Evolutionary conservation across 2,329 filamentous ascomycete species (phyloP), one percentile per base, ranked within the genome.

Genomic region (Elsinoe batatas): DNA sequence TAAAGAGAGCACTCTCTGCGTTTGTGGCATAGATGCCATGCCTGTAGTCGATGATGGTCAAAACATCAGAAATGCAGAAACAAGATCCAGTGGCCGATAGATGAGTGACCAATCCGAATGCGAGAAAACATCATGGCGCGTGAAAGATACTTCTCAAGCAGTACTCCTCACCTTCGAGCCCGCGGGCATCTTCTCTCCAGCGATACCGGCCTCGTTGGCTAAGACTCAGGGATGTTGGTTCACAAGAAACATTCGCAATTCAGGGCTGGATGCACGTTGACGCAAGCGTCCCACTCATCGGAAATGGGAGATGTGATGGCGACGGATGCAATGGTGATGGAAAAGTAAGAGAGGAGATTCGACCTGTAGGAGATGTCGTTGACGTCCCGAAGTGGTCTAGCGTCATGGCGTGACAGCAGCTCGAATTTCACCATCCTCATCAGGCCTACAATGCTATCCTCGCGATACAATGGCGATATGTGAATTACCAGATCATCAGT

Each of bases 371-470:
- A 7, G 33, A 37, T 37, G 47, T 35, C 32, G 47, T 20, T 51
- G 32, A 18, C 12, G n/a, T 32, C 32, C 18, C 15, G 12, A 38
- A 51, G 36, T 5, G 32, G 47, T 10, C n/a, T 37, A 51, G 47
- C 47, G 47, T 51, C 47, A 51, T 51, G 47, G 35, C 47, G 47
- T 38, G 47, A 51, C 26, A 18, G 47, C 18, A 35, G 20, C 30
- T 49, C 33, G 26, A 33, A 49, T 49, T 15, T 49, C 44, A 35
- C 44, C 44, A 49, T 49, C 44, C 44, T 49, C 44, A 49, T 20
- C 44, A 35, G 6, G 5, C 26, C 10, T 13, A 20, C 12, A 17
- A 33, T 15, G 10, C 7, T 33, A 22, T 20, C 5, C 15, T 33
- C 8, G 7, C n/a, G 17, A 20, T 15, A 35, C 32, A 35, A 33